These are phyloP conservation scores for Lodderomyces elongisporus DNA, from an alignment of 1,139 yeast species.

Conservation along the genomic window DNA sequence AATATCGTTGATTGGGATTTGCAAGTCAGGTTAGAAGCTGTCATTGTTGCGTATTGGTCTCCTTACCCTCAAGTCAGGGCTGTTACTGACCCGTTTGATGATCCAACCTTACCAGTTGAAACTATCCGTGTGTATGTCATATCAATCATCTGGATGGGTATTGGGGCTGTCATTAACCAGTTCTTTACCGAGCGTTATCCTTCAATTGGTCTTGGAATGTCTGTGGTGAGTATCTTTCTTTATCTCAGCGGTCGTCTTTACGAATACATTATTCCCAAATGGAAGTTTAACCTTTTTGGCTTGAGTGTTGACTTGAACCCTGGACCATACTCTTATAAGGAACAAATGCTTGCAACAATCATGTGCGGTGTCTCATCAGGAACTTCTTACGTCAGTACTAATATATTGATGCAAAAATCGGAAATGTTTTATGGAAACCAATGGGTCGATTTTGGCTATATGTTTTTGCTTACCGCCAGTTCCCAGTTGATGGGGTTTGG, in stretches of 20 bases:
- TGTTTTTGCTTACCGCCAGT: constrained; percentile 43
- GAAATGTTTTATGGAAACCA: constrained; percentile 21
- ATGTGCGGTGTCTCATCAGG: constrained; percentile 20
- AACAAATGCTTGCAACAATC: constrained; percentile 23
- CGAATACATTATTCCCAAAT: constrained; percentile 18
- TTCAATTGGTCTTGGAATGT: constrained; percentile 38
- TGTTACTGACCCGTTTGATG: constrained; percentile 50
- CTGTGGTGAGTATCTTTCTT: constrained; percentile 15
- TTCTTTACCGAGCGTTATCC: constrained; percentile 58
- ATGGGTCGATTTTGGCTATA: constrained; percentile 46
- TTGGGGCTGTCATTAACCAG: constrained; percentile 56
- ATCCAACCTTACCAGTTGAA: constrained; percentile 46
- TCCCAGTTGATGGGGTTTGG: constrained; percentile 61
- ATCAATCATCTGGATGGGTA: constrained; percentile 58
- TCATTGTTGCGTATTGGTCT: constrained; percentile 47
- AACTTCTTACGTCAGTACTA: constrained; percentile 17
- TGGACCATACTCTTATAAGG: constrained; percentile 25
- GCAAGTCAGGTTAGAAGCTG: constrained; percentile 38
- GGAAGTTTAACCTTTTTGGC: constrained; percentile 6
- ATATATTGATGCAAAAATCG: constrained; percentile 17
- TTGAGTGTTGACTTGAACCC: constrained; percentile 18
- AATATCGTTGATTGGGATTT: constrained; percentile 23
- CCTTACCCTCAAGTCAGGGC: constrained; percentile 67
- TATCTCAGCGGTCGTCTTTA: constrained; percentile 20
- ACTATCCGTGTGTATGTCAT: constrained; percentile 51